These are phyloP conservation scores for Vigna reflexopilosa DNA, from an alignment of 306 rosid genomes.

Conservation along the genomic window DNA sequence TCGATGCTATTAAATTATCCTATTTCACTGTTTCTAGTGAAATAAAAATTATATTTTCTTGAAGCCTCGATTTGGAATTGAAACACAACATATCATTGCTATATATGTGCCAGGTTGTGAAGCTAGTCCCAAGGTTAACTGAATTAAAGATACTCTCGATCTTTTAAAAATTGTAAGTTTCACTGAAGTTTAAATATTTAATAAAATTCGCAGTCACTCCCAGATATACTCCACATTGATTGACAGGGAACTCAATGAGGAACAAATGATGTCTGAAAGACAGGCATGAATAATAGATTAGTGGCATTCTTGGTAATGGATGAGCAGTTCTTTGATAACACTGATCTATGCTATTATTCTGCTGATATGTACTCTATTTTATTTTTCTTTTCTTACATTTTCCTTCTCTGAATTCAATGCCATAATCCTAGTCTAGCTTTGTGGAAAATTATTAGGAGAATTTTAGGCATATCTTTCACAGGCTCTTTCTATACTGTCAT, in stretches of 20 bases:
- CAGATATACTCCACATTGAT: constrained; percentile 1
- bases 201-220: not conserved
- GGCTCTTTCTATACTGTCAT: constrained; percentile 32
- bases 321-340: constrained; percentile 18
- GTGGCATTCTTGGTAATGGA: constrained; percentile 7
- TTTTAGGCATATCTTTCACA: constrained; percentile 35
- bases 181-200: not conserved
- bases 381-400: constrained; percentile 3
- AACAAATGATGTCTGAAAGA: not conserved
- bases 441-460: constrained; percentile 21
- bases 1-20: constrained; percentile 14
- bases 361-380: constrained; percentile 16
- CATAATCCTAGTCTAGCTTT: constrained; percentile 29
- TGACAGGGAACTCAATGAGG: constrained; percentile 5
- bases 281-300: constrained; percentile 14
- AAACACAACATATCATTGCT: not conserved
- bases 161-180: constrained; percentile 1
- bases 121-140: constrained; percentile 29
- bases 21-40: constrained; percentile 4
- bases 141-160: constrained; percentile 2
- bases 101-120: not conserved
- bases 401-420: constrained; percentile 6
- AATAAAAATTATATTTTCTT: not conserved
- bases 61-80: not conserved
- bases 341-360: constrained; percentile 3